Percentiles rank a stretch among this genome's conserved stretches.
phyloP scores from a whole-genome alignment of 2,329 filamentous ascomycete genomes.

The Diaporthe sp. region DNA sequence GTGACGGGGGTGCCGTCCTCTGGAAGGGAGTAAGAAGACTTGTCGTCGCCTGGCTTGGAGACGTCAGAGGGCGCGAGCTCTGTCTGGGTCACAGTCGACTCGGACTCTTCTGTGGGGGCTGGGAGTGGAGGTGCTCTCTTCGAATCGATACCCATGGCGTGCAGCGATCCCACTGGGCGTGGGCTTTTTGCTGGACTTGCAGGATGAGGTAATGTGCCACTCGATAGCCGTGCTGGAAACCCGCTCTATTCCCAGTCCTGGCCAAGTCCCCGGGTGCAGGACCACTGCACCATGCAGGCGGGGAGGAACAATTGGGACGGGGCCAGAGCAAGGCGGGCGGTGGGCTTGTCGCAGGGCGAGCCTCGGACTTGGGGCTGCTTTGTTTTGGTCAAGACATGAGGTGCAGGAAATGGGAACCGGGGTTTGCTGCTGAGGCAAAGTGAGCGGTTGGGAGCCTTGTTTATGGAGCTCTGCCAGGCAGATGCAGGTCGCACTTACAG shows the following conservation, averaged over 20 bases:
- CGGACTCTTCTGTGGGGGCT: constrained; percentile 80
- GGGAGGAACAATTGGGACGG: constrained; percentile 29
- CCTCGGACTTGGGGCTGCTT: constrained; percentile 37
- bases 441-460: constrained; percentile 36
- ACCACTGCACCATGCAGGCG: constrained; percentile 41
- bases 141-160: constrained; percentile 69
- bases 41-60: constrained; percentile 77
- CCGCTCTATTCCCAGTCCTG: constrained; percentile 36
- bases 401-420: constrained; percentile 36
- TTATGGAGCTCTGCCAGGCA: constrained; percentile 34
- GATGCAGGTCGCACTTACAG: constrained; percentile 40
- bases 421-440: constrained; percentile 34
- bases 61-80: constrained; percentile 75
- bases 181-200: constrained; percentile 37
- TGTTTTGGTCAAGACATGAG: constrained; percentile 43
- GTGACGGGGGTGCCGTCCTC: constrained; percentile 93
- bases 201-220: constrained; percentile 43
- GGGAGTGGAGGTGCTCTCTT: constrained; percentile 77
- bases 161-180: constrained; percentile 41
- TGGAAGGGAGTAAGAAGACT: constrained; percentile 83
- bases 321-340: constrained; percentile 28
- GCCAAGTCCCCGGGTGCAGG: constrained; percentile 39
- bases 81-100: constrained; percentile 72
- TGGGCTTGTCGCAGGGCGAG: constrained; percentile 39
- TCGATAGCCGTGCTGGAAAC: constrained; percentile 38